Conservation (phyloP, 2,329 filamentous ascomycete species). For the Neopestalotiopsis sp. region DNA sequence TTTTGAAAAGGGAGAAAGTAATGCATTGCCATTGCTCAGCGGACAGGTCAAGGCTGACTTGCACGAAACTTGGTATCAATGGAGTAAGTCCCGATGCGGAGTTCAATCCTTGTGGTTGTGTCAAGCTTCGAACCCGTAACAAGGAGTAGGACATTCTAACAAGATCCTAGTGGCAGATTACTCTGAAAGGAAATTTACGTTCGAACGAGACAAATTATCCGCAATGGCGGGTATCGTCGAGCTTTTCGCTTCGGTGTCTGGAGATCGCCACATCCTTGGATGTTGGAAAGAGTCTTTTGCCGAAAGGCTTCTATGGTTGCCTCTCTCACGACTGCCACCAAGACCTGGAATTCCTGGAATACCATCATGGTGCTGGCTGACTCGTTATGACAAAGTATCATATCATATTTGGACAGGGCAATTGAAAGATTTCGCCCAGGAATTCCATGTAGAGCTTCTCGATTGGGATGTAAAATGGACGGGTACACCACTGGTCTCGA, state of each 20-base stretch:
- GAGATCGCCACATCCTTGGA: not conserved
- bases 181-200: not conserved
- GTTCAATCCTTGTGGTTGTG: too few relatives aligned
- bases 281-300: not conserved
- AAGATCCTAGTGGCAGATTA: not conserved
- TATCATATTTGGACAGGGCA: not conserved
- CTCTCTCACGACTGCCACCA: not conserved
- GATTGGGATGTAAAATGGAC: not conserved
- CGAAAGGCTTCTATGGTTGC: not conserved
- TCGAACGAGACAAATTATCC: not conserved
- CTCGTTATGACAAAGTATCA: not conserved
- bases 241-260: not conserved
- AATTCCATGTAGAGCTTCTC: not conserved
- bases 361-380: not conserved
- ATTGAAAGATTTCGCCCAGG: not conserved
- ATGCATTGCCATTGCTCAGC: not conserved
- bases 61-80: not conserved
- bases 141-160: too few relatives aligned
- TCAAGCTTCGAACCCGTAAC: too few relatives aligned
- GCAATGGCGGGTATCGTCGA: not conserved
- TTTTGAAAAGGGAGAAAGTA: not conserved
- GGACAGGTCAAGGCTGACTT: not conserved
- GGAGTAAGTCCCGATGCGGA: not conserved
- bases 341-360: not conserved
- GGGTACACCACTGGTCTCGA: not conserved